These are phyloP conservation scores for Albophoma yamanashiensis DNA, from an alignment of 2,329 filamentous ascomycete species.

Conservation along the genomic window DNA sequence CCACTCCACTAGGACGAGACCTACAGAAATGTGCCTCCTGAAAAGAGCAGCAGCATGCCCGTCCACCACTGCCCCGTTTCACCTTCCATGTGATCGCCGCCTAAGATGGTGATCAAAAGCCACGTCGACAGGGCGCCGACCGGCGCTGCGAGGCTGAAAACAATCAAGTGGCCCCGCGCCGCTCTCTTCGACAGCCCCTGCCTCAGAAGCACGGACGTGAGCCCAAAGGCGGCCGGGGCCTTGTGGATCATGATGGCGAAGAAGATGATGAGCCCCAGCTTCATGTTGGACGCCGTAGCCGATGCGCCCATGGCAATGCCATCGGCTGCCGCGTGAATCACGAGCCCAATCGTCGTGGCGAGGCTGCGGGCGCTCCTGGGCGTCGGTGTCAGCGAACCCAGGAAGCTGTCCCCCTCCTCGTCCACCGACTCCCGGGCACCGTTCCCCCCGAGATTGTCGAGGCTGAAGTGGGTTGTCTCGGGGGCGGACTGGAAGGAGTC, in stretches of 20 bases:
- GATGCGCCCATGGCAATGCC: slow-evolving; percentile 94
- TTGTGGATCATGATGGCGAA: slow-evolving; percentile 97
- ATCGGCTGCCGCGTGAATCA: slow-evolving; percentile 91
- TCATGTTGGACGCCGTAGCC: slow-evolving; percentile 60
- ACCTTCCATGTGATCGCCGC: slow-evolving; percentile 47
- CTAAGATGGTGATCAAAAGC: slow-evolving; percentile 63
- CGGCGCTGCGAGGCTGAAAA: slow-evolving; percentile 88
- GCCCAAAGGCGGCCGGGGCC: slow-evolving; percentile 86
- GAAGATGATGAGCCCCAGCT: slow-evolving; percentile 85
- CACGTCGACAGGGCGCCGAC: slow-evolving; percentile 78
- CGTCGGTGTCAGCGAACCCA: slow-evolving; percentile 45
- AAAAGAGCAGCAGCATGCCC: slow-evolving; percentile 88
- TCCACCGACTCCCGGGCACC: slow-evolving; percentile 32
- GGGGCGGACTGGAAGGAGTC: slow-evolving; percentile 54
- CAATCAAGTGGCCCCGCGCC: slow-evolving; percentile 71
- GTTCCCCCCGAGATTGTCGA: slow-evolving; percentile 63
- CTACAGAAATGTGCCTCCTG: slow-evolving; percentile 89
- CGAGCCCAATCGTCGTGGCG: slow-evolving; percentile 85
- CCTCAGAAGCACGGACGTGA: slow-evolving; percentile 82
- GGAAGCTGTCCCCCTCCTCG: slow-evolving; percentile 46
- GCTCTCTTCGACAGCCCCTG: slow-evolving; percentile 83
- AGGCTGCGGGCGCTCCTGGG: slow-evolving; percentile 52
- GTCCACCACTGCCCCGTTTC: slow-evolving; percentile 74
- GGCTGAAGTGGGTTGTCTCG: slow-evolving; percentile 72
- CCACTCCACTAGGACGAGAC: slow-evolving; percentile 17